Conservation (phyloP, 768 basidiomycete species). For the Auricularia heimuer region DNA sequence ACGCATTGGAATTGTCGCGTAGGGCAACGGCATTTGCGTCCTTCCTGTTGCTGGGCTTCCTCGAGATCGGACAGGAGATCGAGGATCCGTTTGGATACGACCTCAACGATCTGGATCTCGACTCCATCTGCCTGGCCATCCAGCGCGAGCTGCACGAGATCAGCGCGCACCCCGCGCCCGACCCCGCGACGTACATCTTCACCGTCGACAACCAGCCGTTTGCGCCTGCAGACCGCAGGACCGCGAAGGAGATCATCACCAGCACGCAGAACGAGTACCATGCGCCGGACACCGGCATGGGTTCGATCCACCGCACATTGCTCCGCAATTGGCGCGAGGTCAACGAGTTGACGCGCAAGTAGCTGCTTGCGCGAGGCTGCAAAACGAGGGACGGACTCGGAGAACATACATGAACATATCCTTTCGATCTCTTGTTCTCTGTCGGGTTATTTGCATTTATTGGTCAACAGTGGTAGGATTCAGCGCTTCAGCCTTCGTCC, state of each 20-base stretch:
- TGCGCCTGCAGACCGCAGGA: conserved; percentile 51
- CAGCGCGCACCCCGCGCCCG: conserved; percentile 50
- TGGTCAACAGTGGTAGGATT: no score
- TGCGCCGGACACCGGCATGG: conserved; percentile 18
- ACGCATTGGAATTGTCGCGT: neutral
- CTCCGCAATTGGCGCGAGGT: conserved; percentile 26
- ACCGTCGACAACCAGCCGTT: conserved; percentile 58
- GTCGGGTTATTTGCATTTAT: no score
- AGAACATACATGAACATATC: neutral
- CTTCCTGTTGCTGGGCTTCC: conserved; percentile 55
- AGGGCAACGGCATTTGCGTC: conserved; percentile 50
- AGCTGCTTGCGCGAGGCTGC: neutral
- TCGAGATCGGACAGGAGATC: conserved; percentile 64
- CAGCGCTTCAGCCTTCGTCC: no score
- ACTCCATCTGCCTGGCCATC: conserved; percentile 56
- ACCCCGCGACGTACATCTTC: conserved; percentile 46
- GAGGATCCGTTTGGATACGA: conserved; percentile 32
- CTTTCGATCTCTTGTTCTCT: no score
- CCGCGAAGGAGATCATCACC: conserved; percentile 41
- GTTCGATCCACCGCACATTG: conserved; percentile 22
- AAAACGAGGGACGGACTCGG: neutral
- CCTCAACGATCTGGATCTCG: conserved; percentile 58
- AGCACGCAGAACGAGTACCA: conserved; percentile 30
- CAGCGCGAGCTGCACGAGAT: conserved; percentile 64
- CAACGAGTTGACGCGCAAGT: conserved; percentile 12